A percentile compares a stretch with the other conserved stretches of the same genome.
Conservation (phyloP, 257 asterid species). For the Eustoma russellianum region DNA sequence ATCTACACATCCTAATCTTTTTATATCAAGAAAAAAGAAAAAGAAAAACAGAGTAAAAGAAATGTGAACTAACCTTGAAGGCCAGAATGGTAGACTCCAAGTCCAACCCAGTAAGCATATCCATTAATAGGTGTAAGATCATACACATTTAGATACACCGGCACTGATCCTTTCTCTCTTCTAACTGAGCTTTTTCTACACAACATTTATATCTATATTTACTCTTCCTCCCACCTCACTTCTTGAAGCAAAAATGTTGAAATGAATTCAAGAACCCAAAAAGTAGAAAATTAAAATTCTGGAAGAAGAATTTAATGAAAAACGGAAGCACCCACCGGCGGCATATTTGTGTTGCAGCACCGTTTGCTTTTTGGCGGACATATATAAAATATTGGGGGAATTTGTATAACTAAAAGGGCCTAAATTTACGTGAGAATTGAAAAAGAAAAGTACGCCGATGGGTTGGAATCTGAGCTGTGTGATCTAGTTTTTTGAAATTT, state of each 20-base stretch:
- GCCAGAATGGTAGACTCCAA: constrained; percentile 83
- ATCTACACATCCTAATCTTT: too few species aligned
- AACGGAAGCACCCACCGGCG: constrained; percentile 13
- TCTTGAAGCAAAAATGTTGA: too few species aligned
- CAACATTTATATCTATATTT: too few species aligned
- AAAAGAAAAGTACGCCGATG: constrained; percentile 15
- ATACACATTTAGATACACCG: constrained; percentile 66
- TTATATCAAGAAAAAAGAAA: too few species aligned
- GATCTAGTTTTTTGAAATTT: constrained; percentile 23
- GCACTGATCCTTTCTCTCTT: constrained; percentile 42
- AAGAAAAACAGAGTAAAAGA: too few species aligned
- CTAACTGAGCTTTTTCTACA: constrained; percentile 45
- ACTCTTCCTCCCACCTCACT: too few species aligned
- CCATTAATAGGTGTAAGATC: constrained; percentile 71
- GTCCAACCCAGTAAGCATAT: constrained; percentile 86
- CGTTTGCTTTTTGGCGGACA: constrained; percentile 16
- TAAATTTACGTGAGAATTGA: constrained; percentile 6
- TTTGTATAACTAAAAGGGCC: background rate
- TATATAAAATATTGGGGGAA: constrained; percentile 2
- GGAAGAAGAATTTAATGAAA: background rate
- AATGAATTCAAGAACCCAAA: background rate
- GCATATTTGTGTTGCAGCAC: constrained; percentile 16
- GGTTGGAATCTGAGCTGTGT: constrained; percentile 58
- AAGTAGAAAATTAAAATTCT: background rate
- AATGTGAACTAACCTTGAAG: constrained; percentile 49